Evolutionary conservation across 345 rosid genomes (phyloP).

Genomic region (Erodium maritimum): DNA sequence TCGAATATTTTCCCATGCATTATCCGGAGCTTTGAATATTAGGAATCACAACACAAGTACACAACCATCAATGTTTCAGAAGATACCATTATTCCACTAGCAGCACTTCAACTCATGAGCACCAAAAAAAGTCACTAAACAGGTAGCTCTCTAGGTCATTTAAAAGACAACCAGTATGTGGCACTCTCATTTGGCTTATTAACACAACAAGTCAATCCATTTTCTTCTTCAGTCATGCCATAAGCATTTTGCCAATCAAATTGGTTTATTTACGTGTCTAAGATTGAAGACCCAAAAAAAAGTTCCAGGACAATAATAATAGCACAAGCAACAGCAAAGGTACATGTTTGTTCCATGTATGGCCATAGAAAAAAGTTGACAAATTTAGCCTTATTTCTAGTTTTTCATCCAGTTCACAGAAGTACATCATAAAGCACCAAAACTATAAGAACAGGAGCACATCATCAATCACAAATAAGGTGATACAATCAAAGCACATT

Average conservation of each 20-base stretch:
- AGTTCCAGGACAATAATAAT: not conserved
- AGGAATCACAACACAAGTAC: no score
- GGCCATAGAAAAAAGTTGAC: no score
- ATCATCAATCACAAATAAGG: not conserved
- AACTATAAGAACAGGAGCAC: not conserved
- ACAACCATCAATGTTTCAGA: no score
- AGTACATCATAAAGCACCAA: no score
- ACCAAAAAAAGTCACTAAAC: not conserved
- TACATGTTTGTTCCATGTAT: not conserved
- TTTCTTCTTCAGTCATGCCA: not conserved
- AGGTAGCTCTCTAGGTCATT: not conserved
- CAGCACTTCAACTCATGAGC: no score
- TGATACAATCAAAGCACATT: not conserved
- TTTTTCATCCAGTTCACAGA: no score
- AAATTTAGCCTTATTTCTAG: no score
- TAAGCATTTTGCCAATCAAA: not conserved
- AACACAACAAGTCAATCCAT: not conserved
- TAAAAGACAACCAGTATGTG: not conserved
- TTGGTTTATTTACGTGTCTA: not conserved
- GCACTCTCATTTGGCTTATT: not conserved
- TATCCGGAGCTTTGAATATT: no score
- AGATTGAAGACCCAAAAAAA: not conserved
- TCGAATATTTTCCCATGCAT: no score
- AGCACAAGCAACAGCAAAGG: not conserved
- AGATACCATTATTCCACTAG: no score